Conservation (phyloP, 441 rosid species). For the Dalechampia spathulata region DNA sequence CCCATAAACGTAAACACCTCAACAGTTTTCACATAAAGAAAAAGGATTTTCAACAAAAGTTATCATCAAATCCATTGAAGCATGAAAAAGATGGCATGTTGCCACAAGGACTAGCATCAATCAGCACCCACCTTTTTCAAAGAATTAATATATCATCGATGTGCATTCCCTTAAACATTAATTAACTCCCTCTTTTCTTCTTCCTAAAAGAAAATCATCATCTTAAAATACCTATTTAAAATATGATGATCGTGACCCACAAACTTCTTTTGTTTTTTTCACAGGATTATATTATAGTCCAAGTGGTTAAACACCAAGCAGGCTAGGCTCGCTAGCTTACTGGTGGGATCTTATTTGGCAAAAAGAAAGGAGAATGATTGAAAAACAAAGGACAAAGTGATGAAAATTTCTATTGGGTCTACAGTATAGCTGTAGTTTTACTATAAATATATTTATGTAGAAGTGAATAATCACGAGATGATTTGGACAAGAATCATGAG, state of each 20-base stretch:
- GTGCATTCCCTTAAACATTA: neutral
- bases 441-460: no score
- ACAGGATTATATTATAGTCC: neutral
- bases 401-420: neutral
- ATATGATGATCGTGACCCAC: constrained; percentile 11
- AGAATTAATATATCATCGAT: constrained; percentile 5
- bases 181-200: neutral
- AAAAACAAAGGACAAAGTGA: neutral
- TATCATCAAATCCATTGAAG: constrained; percentile 37
- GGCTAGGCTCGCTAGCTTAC: neutral
- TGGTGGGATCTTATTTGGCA: constrained; percentile 19
- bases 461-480: no score
- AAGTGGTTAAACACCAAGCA: neutral
- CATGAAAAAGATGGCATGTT: constrained; percentile 16
- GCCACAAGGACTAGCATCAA: constrained; percentile 17
- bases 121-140: constrained; percentile 18
- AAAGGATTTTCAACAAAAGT: constrained; percentile 23
- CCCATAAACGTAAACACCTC: neutral
- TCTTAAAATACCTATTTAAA: neutral
- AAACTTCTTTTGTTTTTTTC: constrained; percentile 6
- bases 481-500: no score
- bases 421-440: neutral
- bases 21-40: constrained; percentile 3
- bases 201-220: neutral
- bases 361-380: neutral